Evolutionary conservation across 257 asterid genomes (phyloP).

Genomic region (Nicotiana benthamiana): DNA sequence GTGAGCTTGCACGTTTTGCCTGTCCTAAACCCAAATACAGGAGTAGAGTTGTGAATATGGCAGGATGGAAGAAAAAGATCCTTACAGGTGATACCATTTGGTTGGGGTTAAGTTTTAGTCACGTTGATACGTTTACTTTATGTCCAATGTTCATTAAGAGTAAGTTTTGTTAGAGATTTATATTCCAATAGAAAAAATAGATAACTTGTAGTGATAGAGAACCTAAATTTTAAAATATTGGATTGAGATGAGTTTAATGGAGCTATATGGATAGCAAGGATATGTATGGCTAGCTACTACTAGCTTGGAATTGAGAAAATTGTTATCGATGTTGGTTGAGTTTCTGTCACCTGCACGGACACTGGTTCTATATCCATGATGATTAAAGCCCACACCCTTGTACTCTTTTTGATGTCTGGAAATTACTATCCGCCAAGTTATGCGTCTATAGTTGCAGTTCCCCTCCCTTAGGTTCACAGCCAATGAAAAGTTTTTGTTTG

Average conservation of each 20-base stretch:
- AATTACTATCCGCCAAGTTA: neutral
- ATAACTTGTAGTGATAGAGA: neutral
- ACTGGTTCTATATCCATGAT: neutral
- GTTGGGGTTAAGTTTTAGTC: neutral
- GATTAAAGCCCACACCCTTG: neutral
- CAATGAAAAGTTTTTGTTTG: neutral
- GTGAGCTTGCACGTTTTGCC: neutral
- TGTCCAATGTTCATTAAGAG: neutral
- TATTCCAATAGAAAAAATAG: neutral
- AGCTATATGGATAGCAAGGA: neutral
- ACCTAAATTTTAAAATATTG: neutral
- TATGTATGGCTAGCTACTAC: neutral
- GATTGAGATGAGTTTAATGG: neutral
- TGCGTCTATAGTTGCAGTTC: neutral
- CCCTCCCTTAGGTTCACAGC: neutral
- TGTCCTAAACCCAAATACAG: neutral
- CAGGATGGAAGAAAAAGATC: neutral
- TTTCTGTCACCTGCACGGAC: neutral
- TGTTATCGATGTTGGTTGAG: neutral
- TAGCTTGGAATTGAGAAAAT: constrained; percentile 1
- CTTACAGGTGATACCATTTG: neutral
- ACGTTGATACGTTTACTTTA: neutral
- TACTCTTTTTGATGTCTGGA: neutral
- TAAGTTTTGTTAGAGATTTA: neutral
- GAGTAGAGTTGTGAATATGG: neutral